A percentile compares a stretch with the other conserved stretches of the same genome.
Conservation (phyloP, 768 basidiomycete genomes). For the Cystofilobasidium macerans region DNA sequence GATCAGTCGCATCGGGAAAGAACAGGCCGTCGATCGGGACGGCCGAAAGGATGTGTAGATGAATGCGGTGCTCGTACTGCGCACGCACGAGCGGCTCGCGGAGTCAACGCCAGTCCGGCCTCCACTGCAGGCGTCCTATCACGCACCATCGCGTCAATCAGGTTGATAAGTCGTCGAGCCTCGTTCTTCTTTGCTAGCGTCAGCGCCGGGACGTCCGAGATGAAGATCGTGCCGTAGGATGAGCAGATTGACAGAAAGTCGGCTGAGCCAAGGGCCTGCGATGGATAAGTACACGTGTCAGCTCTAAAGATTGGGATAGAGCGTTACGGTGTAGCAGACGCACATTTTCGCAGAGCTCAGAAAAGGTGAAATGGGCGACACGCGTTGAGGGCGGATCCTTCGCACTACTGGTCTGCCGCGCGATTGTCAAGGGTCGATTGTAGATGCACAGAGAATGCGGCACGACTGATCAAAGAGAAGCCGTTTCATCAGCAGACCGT, state of each 20-base stretch:
- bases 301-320: too few relatives aligned
- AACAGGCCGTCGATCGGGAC: constrained; percentile 20
- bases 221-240: constrained; percentile 14
- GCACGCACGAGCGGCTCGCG: too few relatives aligned
- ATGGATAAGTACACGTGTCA: not conserved
- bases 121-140: not conserved
- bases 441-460: constrained; percentile 10
- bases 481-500: not conserved
- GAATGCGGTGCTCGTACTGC: constrained; percentile 19
- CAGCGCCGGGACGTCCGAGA: constrained; percentile 19
- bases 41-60: constrained; percentile 14
- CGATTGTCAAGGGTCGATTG: constrained; percentile 13
- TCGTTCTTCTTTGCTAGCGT: constrained; percentile 25
- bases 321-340: not conserved
- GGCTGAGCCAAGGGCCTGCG: constrained; percentile 12
- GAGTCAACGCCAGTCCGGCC: not conserved
- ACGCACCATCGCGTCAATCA: constrained; percentile 22
- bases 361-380: constrained; percentile 13
- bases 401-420: not conserved
- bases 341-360: constrained; percentile 18
- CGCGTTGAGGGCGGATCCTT: not conserved
- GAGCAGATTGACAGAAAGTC: constrained; percentile 21
- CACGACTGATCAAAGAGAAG: not conserved
- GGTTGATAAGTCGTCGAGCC: constrained; percentile 25
- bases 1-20: constrained; percentile 17